Conservation (phyloP, 352 stramenopile genomes). For the Pythium apleroticum region DNA sequence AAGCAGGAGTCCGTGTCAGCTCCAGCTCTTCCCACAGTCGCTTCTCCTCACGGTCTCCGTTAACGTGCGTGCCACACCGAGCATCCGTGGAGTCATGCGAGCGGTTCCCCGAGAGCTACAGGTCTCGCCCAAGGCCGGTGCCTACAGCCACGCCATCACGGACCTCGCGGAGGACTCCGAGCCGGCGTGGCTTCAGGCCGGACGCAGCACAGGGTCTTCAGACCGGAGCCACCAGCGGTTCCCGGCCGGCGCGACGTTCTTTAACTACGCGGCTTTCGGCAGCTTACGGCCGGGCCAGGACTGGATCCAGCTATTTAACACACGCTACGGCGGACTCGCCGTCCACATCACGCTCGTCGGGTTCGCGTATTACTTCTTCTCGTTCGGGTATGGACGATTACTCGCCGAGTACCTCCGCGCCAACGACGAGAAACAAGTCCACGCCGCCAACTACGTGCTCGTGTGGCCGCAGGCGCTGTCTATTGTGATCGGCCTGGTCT, state of each 20-base stretch:
- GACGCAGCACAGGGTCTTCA: not conserved
- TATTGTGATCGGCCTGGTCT: slow-evolving; percentile 70
- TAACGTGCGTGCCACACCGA: too few species aligned
- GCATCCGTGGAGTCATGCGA: too few species aligned
- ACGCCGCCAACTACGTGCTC: slow-evolving; percentile 32
- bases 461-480: slow-evolving; percentile 58
- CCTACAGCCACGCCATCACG: too few species aligned
- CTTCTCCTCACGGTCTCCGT: too few species aligned
- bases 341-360: slow-evolving; percentile 13
- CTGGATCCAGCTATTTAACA: slow-evolving; percentile 17
- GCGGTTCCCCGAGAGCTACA: too few species aligned
- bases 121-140: too few species aligned
- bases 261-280: slow-evolving; percentile 31
- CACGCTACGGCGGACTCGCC: slow-evolving; percentile 20
- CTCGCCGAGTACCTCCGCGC: slow-evolving; percentile 20
- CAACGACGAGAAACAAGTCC: slow-evolving; percentile 16
- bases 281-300: slow-evolving; percentile 19
- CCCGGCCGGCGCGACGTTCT: slow-evolving; percentile 24
- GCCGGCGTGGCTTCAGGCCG: too few species aligned
- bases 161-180: too few species aligned
- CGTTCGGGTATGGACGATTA: slow-evolving; percentile 15
- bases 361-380: slow-evolving; percentile 25
- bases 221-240: slow-evolving; percentile 7
- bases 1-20: too few species aligned
- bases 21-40: too few species aligned